Percentiles rank a stretch among this genome's conserved stretches.
Evolutionary conservation across 345 rosid species (phyloP).

Genomic region (Syzygium aqueum): DNA sequence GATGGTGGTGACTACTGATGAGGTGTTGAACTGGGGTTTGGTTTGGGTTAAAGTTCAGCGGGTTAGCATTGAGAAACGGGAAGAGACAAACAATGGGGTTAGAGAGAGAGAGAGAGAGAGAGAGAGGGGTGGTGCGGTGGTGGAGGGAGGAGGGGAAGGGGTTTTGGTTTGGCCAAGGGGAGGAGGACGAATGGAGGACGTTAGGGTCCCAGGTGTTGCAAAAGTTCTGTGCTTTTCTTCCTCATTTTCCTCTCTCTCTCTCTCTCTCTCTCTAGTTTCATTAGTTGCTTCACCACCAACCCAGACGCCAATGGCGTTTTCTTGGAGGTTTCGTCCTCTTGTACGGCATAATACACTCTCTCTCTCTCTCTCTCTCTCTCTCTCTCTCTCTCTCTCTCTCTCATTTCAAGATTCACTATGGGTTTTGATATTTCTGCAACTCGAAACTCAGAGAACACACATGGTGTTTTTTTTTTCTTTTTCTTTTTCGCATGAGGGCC

Average conservation of each 20-base stretch:
- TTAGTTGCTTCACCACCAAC: background rate
- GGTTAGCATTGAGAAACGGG: constrained; percentile 7
- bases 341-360: background rate
- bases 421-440: background rate
- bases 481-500: background rate
- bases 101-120: background rate
- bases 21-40: constrained; percentile 17
- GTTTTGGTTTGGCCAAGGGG: constrained; percentile 38
- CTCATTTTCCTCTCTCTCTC: background rate
- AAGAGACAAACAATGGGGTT: background rate
- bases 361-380: background rate
- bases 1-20: background rate
- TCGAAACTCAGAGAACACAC: background rate
- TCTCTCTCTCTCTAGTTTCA: background rate
- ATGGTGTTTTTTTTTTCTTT: background rate
- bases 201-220: constrained; percentile 57
- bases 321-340: background rate
- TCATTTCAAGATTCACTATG: background rate
- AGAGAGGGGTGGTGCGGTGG: background rate
- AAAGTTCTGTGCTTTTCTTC: constrained; percentile 49
- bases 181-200: constrained; percentile 65
- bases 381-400: too few species aligned
- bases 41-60: constrained; percentile 1
- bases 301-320: constrained; percentile 60
- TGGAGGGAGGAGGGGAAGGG: constrained; percentile 12